A percentile compares a stretch with the other conserved stretches of the same genome.
Conservation (phyloP, 176 grass and related monocot genomes). For the Oryza punctata region DNA sequence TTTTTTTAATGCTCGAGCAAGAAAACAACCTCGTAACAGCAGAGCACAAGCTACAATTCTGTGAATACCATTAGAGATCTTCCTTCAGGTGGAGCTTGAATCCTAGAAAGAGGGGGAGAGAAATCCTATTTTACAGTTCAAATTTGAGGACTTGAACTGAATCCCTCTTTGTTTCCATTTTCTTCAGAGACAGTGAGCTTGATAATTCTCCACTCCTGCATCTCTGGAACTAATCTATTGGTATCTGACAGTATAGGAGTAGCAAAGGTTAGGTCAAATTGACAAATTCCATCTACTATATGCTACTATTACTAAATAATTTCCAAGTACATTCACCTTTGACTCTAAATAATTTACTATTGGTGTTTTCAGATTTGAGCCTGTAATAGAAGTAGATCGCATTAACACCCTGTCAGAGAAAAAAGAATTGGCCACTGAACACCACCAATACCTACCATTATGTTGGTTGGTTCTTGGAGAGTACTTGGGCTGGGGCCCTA, state of each 20-base stretch:
- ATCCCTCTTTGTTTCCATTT: not conserved
- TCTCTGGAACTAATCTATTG: conserved; percentile 14
- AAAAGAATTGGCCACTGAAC: not conserved
- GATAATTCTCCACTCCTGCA: not conserved
- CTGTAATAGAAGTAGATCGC: not conserved
- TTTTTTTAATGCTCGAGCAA: not conserved
- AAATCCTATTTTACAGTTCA: not conserved
- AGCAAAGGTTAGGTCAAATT: conserved; percentile 3
- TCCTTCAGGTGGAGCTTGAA: not conserved
- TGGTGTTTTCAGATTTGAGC: not conserved
- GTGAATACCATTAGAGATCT: not conserved
- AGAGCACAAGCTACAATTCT: not conserved
- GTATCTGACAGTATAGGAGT: not conserved
- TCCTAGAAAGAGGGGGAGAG: not conserved
- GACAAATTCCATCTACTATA: not conserved
- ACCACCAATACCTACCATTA: conserved; percentile 17
- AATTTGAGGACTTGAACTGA: not conserved
- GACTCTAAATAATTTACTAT: not conserved
- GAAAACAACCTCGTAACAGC: conserved; percentile 27
- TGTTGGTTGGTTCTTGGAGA: conserved; percentile 21
- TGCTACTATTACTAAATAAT: not conserved
- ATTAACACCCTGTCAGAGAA: not conserved
- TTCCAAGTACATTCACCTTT: not conserved
- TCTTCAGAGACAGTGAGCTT: not conserved
- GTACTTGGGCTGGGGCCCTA: conserved; percentile 32